Conservation (phyloP, 352 stramenopile species). For the Thalassiosira mediterranea region DNA sequence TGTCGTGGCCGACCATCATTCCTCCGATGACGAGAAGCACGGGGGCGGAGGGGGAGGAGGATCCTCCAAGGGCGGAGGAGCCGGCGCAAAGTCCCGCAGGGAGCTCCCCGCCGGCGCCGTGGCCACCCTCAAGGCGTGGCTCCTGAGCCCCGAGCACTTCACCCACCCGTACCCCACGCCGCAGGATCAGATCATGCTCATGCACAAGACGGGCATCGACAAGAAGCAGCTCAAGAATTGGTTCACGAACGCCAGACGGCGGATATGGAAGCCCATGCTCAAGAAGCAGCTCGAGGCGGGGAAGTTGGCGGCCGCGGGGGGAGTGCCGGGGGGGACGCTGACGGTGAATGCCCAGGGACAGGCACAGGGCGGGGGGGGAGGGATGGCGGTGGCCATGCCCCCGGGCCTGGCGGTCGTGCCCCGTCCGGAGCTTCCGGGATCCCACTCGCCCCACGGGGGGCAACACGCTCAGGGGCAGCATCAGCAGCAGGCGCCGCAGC, state of each 20-base stretch:
- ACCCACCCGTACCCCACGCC: slow-evolving; percentile 67
- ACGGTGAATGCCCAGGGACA: slow-evolving; percentile 49
- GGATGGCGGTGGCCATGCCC: slow-evolving; percentile 27
- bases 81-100: slow-evolving; percentile 69
- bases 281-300: slow-evolving; percentile 85
- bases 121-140: slow-evolving; percentile 59
- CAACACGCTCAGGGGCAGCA: slow-evolving; percentile 11
- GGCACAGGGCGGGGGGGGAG: slow-evolving; percentile 31
- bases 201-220: slow-evolving; percentile 61
- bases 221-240: slow-evolving; percentile 79
- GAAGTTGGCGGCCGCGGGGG: slow-evolving; percentile 63
- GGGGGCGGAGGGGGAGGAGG: slow-evolving; percentile 40
- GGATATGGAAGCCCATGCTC: slow-evolving; percentile 87
- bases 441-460: background rate
- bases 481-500: slow-evolving; percentile 14
- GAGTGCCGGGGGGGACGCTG: slow-evolving; percentile 29
- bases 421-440: background rate
- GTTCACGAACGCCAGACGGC: slow-evolving; percentile 74
- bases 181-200: slow-evolving; percentile 52
- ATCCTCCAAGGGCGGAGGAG: background rate
- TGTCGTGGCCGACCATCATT: background rate
- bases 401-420: slow-evolving; percentile 51
- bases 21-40: slow-evolving; percentile 13
- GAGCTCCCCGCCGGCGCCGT: slow-evolving; percentile 77
- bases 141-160: slow-evolving; percentile 58